phyloP scores from a whole-genome alignment of 768 basidiomycete species.

The Tephrocybe sp. region DNA sequence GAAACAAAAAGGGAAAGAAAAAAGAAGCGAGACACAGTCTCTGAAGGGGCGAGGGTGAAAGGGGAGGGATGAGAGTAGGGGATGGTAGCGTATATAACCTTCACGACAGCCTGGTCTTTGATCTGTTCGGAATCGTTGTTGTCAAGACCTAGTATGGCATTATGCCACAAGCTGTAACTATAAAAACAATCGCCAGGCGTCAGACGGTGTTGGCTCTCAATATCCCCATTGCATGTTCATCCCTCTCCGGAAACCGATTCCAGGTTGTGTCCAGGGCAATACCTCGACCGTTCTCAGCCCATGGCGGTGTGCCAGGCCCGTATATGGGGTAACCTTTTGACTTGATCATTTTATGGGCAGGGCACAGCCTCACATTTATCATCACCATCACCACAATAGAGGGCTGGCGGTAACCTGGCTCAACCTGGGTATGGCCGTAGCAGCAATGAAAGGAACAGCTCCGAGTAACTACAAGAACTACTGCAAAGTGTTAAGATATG shows the following conservation, averaged over 20 bases:
- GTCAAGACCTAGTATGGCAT: slow-evolving; percentile 24
- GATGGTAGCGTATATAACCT: slow-evolving; percentile 14
- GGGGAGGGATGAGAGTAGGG: slow-evolving; percentile 21
- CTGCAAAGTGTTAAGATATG: slow-evolving; percentile 13
- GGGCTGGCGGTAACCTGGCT: background rate
- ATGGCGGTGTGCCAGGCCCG: too few species aligned
- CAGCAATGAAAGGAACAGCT: background rate
- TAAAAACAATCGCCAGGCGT: slow-evolving; percentile 2
- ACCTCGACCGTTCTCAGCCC: too few species aligned
- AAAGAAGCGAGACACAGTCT: slow-evolving; percentile 45
- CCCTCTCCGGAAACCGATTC: background rate
- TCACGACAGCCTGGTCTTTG: slow-evolving; percentile 14
- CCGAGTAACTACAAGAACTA: background rate
- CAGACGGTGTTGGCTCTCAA: background rate
- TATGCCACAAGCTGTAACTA: background rate
- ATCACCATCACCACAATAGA: background rate
- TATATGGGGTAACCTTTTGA: too few species aligned
- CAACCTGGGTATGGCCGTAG: background rate
- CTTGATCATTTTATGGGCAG: too few species aligned
- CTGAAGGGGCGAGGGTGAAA: slow-evolving; percentile 28
- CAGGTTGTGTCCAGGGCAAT: background rate
- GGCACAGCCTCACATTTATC: too few species aligned
- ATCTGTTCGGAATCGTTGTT: slow-evolving; percentile 22
- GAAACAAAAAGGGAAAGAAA: slow-evolving; percentile 14
- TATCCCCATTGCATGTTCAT: background rate